Percentiles rank a stretch among this genome's conserved stretches.
Evolutionary conservation across 2,329 filamentous ascomycete genomes (phyloP).

Genomic region (Fusarium irregulare): DNA sequence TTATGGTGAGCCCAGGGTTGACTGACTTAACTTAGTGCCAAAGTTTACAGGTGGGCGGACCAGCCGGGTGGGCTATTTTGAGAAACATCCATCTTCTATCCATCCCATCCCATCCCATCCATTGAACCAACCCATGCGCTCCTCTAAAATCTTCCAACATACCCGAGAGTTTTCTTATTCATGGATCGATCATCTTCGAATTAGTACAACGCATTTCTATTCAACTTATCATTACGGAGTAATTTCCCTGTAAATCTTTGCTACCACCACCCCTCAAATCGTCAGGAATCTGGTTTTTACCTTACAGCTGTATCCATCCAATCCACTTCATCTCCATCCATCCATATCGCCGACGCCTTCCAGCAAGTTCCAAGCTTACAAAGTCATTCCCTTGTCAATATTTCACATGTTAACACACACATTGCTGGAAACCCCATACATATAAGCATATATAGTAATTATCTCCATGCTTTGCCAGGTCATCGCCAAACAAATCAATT

Average conservation of each 20-base stretch:
- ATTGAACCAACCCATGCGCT: conserved; percentile 1
- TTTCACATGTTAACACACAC: conserved; percentile 7
- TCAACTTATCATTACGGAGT: neutral
- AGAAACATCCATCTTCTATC: conserved; percentile 15
- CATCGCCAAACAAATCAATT: conserved; percentile 7
- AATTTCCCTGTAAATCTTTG: neutral
- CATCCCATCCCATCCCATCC: neutral
- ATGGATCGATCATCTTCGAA: neutral
- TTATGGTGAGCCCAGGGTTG: conserved; percentile 12
- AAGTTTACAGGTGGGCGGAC: conserved; percentile 16
- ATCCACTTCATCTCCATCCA: conserved; percentile 7
- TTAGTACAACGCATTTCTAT: neutral
- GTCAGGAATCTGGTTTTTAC: conserved; percentile 13
- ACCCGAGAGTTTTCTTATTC: neutral
- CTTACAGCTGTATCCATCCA: neutral
- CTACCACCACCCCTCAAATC: neutral
- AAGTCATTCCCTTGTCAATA: conserved; percentile 19
- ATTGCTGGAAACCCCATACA: neutral
- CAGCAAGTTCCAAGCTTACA: conserved; percentile 17
- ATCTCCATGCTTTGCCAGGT: conserved; percentile 13
- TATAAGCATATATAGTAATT: neutral
- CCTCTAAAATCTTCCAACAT: neutral
- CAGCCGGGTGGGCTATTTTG: conserved; percentile 29
- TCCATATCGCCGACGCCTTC: conserved; percentile 20
- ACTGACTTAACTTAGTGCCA: conserved; percentile 17